Base-by-base conservation (phyloP, 768 basidiomycete species). In the Steccherinum ochraceum region DNA sequence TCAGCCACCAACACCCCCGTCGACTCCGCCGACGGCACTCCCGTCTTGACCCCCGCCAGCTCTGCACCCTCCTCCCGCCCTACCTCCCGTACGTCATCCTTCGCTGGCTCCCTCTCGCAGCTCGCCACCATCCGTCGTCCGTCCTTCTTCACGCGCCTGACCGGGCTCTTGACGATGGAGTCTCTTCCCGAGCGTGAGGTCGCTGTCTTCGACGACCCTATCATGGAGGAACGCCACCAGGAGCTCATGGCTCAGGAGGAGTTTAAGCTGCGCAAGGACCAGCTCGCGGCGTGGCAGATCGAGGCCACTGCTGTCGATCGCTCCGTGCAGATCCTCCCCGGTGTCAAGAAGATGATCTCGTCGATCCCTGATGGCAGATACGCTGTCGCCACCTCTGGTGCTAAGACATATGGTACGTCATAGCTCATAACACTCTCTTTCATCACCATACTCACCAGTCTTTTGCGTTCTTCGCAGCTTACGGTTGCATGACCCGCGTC, bases 381-480 rank as follows among this genome's bases (percentile, higher is more conserved):
- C 60, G 84, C 84, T 18, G 82, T 88, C 16, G 85, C 85, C 2
- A 88, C 86, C 0, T 85, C 83, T 0, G 85, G 84, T 3, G 84
- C 86, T 3, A 82, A 79, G 64, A 86, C 82, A 1, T 84, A 85
- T 53, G 78, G 78, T 81, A 59, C 53, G 75, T 65, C 30, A 35
- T 35, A 7, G 7, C 30, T 35, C 30, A 20, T 3, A 21, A 46
- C 44, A 26, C 23, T n/a, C n/a, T 27, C 50, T 39, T 16, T 21
- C 39, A 13, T 55, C 4, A 45, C 18, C 25, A 50, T 24, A 48
- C 24, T 48, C 18, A 24, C 11, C 51, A 19, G 20, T 49, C 58
- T 61, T 40, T 60, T 44, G 42, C 39, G 19, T 4, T 5, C 45
- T 40, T 50, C 12, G 48, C 46, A 81, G 78, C 83, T 18, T 69